Percentiles rank a stretch among this genome's conserved stretches.
Conservation (phyloP, 441 rosid species). For the Populus trichocarpa region DNA sequence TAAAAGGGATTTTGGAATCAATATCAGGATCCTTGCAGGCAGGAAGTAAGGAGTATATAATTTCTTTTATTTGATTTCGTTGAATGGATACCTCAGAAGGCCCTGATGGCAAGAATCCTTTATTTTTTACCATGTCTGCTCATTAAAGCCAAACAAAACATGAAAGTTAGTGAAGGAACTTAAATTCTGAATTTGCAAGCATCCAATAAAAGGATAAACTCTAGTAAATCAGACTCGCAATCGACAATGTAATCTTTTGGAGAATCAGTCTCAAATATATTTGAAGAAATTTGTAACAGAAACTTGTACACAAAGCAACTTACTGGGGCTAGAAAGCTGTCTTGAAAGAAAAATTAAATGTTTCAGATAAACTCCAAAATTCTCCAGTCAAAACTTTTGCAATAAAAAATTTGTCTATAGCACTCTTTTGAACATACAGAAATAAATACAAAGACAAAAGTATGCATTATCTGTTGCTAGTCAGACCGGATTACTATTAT, state of each 20-base stretch:
- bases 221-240: background rate
- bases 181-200: conserved; percentile 16
- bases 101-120: conserved; percentile 96
- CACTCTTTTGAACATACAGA: background rate
- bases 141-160: conserved; percentile 15
- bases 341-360: background rate
- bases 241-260: background rate
- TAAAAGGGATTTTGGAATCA: conserved; percentile 78
- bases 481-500: background rate
- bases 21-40: conserved; percentile 93
- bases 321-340: background rate
- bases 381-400: background rate
- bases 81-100: conserved; percentile 95
- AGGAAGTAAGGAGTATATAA: conserved; percentile 81
- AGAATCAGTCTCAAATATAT: background rate
- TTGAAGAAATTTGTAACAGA: background rate
- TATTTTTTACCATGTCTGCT: conserved; percentile 98
- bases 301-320: background rate
- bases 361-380: background rate
- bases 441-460: background rate
- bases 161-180: conserved; percentile 17
- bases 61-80: conserved; percentile 88
- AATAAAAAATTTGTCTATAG: background rate
- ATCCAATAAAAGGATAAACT: background rate
- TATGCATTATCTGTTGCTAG: background rate